These are phyloP conservation scores for Dissophora globulifera DNA, from an alignment of 192 early-diverging fungal species.

Conservation along the genomic window DNA sequence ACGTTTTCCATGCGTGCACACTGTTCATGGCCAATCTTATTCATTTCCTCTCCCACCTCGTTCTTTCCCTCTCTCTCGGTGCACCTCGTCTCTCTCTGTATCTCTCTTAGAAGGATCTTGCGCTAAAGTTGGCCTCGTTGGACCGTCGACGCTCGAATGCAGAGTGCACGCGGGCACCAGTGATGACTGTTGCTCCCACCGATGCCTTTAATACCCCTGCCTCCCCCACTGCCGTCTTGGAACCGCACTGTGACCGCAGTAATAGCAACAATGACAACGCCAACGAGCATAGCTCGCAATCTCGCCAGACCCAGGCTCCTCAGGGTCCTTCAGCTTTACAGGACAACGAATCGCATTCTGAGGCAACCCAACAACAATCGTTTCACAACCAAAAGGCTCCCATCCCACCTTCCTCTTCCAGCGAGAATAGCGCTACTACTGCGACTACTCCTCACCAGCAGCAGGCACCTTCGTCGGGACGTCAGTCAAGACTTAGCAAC, in stretches of 20 bases:
- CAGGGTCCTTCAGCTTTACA: slow-evolving; percentile 6
- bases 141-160: slow-evolving; percentile 18
- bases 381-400: slow-evolving; percentile 25
- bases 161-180: background rate
- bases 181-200: background rate
- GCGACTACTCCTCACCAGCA: too few species aligned
- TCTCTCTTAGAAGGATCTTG: slow-evolving; percentile 1
- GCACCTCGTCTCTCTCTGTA: background rate
- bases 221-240: background rate
- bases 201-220: background rate
- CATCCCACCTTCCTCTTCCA: slow-evolving; percentile 16
- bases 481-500: slow-evolving; percentile 37
- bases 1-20: background rate
- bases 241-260: background rate
- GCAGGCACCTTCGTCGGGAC: slow-evolving; percentile 17
- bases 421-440: slow-evolving; percentile 6
- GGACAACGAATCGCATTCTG: slow-evolving; percentile 25
- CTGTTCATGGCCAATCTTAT: background rate
- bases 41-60: background rate
- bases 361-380: slow-evolving; percentile 22
- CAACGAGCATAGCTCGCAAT: slow-evolving; percentile 11
- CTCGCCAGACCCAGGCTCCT: slow-evolving; percentile 9
- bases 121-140: background rate
- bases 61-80: background rate
- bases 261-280: background rate